Conservation (phyloP, 192 early-diverging fungal species). For the Hyaloraphidium curvatum region DNA sequence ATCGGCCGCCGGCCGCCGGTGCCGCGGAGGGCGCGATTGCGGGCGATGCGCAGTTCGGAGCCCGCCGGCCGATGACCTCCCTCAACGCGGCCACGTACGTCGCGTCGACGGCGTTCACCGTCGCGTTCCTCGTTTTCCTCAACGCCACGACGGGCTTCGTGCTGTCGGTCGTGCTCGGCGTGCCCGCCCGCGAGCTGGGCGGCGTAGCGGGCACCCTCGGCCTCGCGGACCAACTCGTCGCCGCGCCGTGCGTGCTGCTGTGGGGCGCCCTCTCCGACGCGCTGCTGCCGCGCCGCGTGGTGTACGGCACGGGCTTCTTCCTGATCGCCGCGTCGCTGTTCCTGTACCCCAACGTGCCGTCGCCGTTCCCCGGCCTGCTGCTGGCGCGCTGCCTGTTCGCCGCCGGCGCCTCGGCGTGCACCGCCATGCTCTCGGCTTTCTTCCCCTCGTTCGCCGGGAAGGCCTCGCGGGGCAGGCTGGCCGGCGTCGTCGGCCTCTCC, state of each 20-base stretch:
- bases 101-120: too few relatives aligned
- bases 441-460: conserved; percentile 35
- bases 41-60: too few relatives aligned
- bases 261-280: conserved; percentile 43
- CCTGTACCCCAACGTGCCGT: conserved; percentile 25
- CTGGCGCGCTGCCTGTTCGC: conserved; percentile 42
- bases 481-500: conserved; percentile 36
- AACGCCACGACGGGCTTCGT: conserved; percentile 18
- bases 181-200: too few relatives aligned
- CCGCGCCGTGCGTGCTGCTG: conserved; percentile 27
- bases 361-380: conserved; percentile 36
- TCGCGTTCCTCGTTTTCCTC: conserved; percentile 18
- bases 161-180: conserved; percentile 10
- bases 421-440: conserved; percentile 47
- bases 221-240: conserved; percentile 39
- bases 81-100: too few relatives aligned
- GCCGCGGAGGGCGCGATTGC: too few relatives aligned
- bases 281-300: conserved; percentile 24
- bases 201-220: conserved; percentile 29
- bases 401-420: conserved; percentile 35
- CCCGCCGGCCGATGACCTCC: too few relatives aligned
- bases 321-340: conserved; percentile 21
- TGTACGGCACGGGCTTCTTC: conserved; percentile 32
- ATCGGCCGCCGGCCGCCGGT: too few relatives aligned
- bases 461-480: conserved; percentile 10